These are phyloP conservation scores for Ochromonas danica DNA, from an alignment of 108 stramenopile species.

Conservation along the genomic window DNA sequence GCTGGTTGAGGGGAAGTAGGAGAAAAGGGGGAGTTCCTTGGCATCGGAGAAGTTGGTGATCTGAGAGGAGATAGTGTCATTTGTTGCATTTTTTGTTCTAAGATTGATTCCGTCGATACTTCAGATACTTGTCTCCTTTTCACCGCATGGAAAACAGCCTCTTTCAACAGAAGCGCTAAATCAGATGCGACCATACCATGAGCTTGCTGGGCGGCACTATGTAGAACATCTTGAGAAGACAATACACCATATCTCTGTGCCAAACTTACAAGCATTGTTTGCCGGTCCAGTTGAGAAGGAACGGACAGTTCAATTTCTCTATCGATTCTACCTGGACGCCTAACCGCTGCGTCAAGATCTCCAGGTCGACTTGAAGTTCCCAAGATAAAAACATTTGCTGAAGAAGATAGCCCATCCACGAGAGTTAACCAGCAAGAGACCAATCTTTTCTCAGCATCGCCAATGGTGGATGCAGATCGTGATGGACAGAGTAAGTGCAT, in stretches of 20 bases:
- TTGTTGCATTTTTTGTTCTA: not conserved
- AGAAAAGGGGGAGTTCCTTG: too few relatives aligned
- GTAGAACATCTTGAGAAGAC: not conserved
- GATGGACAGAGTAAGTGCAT: constrained; percentile 52
- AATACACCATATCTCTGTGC: constrained; percentile 37
- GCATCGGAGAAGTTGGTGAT: not conserved
- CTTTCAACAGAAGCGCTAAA: constrained; percentile 37
- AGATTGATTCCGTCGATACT: not conserved
- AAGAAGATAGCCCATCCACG: constrained; percentile 47
- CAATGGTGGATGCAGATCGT: constrained; percentile 45
- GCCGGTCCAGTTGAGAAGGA: constrained; percentile 43
- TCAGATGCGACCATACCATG: constrained; percentile 58
- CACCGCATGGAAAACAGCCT: not conserved
- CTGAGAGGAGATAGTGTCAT: not conserved
- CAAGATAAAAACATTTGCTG: constrained; percentile 40
- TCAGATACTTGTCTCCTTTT: not conserved
- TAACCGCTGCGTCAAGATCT: constrained; percentile 53
- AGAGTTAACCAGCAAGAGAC: constrained; percentile 50
- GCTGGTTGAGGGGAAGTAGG: not conserved
- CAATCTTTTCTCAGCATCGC: constrained; percentile 47
- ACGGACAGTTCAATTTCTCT: constrained; percentile 56
- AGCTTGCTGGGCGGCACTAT: constrained; percentile 38
- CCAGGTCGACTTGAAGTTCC: not conserved
- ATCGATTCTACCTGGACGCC: constrained; percentile 56
- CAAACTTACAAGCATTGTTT: constrained; percentile 39